phyloP scores from a whole-genome alignment of 2,329 filamentous ascomycete species.

The Arthroderma sp. region DNA sequence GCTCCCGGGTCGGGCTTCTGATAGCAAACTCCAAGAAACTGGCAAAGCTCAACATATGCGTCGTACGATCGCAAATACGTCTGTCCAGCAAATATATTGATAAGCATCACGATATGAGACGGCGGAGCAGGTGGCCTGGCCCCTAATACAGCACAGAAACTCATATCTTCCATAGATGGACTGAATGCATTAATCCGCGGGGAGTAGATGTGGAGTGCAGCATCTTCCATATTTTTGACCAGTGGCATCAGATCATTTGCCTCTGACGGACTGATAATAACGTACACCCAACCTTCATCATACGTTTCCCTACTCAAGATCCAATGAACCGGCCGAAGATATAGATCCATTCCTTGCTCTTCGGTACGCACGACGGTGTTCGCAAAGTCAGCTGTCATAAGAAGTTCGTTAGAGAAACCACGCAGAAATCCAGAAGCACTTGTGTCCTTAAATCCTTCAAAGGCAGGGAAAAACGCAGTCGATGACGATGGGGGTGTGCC shows the following conservation, averaged over 20 bases:
- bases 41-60: slow-evolving; percentile 35
- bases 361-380: slow-evolving; percentile 26
- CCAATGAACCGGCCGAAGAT: slow-evolving; percentile 42
- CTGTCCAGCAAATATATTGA: slow-evolving; percentile 55
- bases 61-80: slow-evolving; percentile 43
- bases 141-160: slow-evolving; percentile 28
- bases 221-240: slow-evolving; percentile 24
- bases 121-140: slow-evolving; percentile 5
- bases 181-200: slow-evolving; percentile 28
- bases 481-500: slow-evolving; percentile 1
- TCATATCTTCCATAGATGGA: slow-evolving; percentile 31
- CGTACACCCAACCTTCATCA: slow-evolving; percentile 20
- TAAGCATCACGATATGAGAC: slow-evolving; percentile 23
- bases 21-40: slow-evolving; percentile 8
- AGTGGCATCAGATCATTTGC: slow-evolving; percentile 37
- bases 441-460: slow-evolving; percentile 29
- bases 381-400: slow-evolving; percentile 40
- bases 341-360: slow-evolving; percentile 30
- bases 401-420: slow-evolving; percentile 26
- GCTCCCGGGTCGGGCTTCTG: not conserved
- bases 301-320: slow-evolving; percentile 21
- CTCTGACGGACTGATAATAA: slow-evolving; percentile 49
- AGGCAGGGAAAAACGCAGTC: slow-evolving; percentile 32
- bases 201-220: slow-evolving; percentile 39
- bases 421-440: slow-evolving; percentile 5